Base-by-base conservation (phyloP, 1,284 basidiomycete species). In the Ustilago esculenta region DNA sequence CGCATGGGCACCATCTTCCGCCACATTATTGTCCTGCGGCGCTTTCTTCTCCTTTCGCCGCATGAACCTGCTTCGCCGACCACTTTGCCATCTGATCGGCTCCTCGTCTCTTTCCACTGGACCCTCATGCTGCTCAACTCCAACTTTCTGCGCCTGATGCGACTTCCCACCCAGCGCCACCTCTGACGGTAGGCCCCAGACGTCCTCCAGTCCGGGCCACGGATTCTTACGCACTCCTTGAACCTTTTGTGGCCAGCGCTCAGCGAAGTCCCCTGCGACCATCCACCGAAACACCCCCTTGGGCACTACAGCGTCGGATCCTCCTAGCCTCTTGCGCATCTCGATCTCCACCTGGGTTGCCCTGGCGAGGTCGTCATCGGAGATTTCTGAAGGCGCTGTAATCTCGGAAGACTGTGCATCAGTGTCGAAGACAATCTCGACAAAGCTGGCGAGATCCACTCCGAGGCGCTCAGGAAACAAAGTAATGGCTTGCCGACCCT, bases 261-360 rank as follows among this genome's bases (percentile, higher is more conserved):
- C 46, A 0, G 61, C 61, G 43, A 65, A 65, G 25, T 65, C 61
- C 33, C 36, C 32, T 8, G 55, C 61, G 1, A 65, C 61, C 61
- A 65, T 65, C 61, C 61, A 65, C n/a, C 55, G 55, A 41, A 39
- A 65, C 11, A 65, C 51, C 3, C 55, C 61, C 33, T 47, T 46
- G 2, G 61, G 55, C 36, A 65, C 51, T 18, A 47, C n/a, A 7
- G 50, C 47, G 10, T 58, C 55, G 7, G 55, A 50, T 6, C 61
- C 61, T 6, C 23, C 37, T 7, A 58, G 33, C 25, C 30, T 37
- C 34, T 48, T 49, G 29, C 61, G 45, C 7, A 23, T 43, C 18
- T 58, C 50, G 37, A 65, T 65, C 39, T 65, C 55, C 1, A 15
- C 34, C 18, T 23, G 35, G 4, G 55, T 65, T 2, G 51, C 54